phyloP scores from a whole-genome alignment of 352 stramenopile genomes.

The Globisporangium heterothallicum region DNA sequence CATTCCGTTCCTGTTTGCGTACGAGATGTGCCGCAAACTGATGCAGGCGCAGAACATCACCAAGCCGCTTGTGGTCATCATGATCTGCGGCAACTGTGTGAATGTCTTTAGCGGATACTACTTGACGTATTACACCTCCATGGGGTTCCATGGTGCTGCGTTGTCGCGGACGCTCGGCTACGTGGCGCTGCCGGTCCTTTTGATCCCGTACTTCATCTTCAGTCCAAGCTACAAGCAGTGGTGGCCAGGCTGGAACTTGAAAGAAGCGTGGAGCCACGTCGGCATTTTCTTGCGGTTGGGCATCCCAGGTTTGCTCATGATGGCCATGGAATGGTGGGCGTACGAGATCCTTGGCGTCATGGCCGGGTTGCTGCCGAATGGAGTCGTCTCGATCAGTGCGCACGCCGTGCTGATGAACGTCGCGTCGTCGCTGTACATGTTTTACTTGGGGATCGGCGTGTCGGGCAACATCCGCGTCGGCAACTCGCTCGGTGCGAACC shows the following conservation, averaged over 20 bases:
- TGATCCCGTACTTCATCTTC: slow-evolving; percentile 50
- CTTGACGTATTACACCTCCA: slow-evolving; percentile 61
- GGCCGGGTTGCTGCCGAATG: slow-evolving; percentile 51
- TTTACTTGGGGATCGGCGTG: slow-evolving; percentile 60
- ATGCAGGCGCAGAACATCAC: slow-evolving; percentile 73
- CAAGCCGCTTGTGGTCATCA: slow-evolving; percentile 47
- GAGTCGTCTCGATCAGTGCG: slow-evolving; percentile 58
- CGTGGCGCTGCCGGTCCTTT: slow-evolving; percentile 35
- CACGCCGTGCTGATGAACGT: slow-evolving; percentile 74
- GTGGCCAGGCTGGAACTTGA: slow-evolving; percentile 64
- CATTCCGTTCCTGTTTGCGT: slow-evolving; percentile 48
- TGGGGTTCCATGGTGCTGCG: slow-evolving; percentile 70
- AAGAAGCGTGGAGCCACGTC: slow-evolving; percentile 37
- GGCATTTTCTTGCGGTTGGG: slow-evolving; percentile 57
- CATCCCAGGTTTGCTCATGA: slow-evolving; percentile 51
- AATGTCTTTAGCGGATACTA: slow-evolving; percentile 61
- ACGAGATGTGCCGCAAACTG: slow-evolving; percentile 64
- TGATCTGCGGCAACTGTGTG: slow-evolving; percentile 46
- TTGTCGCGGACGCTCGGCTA: slow-evolving; percentile 54
- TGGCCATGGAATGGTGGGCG: slow-evolving; percentile 73
- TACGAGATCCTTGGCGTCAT: slow-evolving; percentile 75
- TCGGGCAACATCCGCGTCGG: slow-evolving; percentile 67
- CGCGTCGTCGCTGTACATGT: slow-evolving; percentile 65
- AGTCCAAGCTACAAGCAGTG: slow-evolving; percentile 35
- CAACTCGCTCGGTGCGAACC: slow-evolving; percentile 65